A percentile compares a stretch with the other conserved stretches of the same genome.
Conservation (phyloP, 805 yeast species). For the Gaillardinia entomophila region DNA sequence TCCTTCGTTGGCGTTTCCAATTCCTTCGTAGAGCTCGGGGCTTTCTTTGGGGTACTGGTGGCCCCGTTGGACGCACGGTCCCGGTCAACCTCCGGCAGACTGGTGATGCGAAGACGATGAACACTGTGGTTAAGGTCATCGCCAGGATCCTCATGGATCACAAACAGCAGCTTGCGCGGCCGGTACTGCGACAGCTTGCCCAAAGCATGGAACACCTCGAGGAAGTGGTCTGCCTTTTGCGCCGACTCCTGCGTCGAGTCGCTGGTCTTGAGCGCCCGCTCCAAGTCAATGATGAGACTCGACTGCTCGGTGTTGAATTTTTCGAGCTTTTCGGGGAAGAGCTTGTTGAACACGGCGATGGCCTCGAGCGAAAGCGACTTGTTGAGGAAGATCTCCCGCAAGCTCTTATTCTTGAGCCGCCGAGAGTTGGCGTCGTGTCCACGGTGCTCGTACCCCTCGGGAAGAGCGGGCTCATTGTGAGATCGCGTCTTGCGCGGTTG, state of each 20-base stretch:
- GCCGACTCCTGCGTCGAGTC: background rate
- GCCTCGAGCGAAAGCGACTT: slow-evolving; percentile 4
- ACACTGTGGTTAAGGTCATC: slow-evolving; percentile 13
- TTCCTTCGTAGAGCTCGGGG: too few relatives aligned
- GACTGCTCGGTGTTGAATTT: slow-evolving; percentile 2
- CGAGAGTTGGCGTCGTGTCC: slow-evolving; percentile 1
- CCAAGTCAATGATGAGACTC: slow-evolving; percentile 1
- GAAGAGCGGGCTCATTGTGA: too few relatives aligned
- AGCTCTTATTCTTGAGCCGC: background rate
- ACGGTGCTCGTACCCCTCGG: background rate
- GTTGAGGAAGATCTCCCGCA: background rate
- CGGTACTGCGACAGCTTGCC: slow-evolving; percentile 6
- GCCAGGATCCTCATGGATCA: slow-evolving; percentile 7
- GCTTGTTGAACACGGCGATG: slow-evolving; percentile 6
- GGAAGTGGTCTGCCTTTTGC: slow-evolving; percentile 1
- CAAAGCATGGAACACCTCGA: slow-evolving; percentile 1
- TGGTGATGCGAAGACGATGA: slow-evolving; percentile 9
- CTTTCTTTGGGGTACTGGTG: too few relatives aligned
- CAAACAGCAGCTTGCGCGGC: slow-evolving; percentile 10
- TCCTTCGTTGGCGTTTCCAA: background rate
- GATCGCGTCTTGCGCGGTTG: background rate
- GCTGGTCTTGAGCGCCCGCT: slow-evolving; percentile 2
- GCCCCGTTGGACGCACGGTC: background rate
- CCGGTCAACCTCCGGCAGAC: background rate
- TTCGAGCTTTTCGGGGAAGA: slow-evolving; percentile 6